Evolutionary conservation across 306 rosid genomes (phyloP), one percentile per base, ranked within the genome.

Genomic region (Bauhinia variegata): DNA sequence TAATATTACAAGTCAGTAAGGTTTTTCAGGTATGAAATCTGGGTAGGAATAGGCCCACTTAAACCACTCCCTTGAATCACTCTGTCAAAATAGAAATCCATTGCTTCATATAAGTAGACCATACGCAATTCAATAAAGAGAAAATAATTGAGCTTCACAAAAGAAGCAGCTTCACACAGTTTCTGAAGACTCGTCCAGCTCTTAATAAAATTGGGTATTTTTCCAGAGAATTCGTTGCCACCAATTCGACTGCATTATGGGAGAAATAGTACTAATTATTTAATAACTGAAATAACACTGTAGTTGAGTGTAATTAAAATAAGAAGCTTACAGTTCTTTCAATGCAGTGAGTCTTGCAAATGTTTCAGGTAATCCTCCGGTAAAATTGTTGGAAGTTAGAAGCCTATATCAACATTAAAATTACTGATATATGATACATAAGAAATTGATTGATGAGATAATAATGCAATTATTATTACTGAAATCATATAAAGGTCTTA

Each of bases 31-130:
- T 4, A 32, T 61, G 84, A 79, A 72, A 91, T 82, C 74, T 72
- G 79, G 5, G 50, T 11, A 71, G 95, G 96, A 82, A 90, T 82
- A 37, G 92, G 95, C 38, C 96, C 95, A n/a, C 59, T 85, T 77
- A 90, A 75, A 44, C 95, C 91, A 70, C 87, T 83, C 23, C 84
- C 96, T 60, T 77, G 89, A 65, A 89, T 79, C 11, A 31, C 61
- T 0, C 96, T 85, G n/a, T n/a, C n/a, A n/a, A n/a, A n/a, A n/a
- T n/a, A n/a, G n/a, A n/a, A n/a, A n/a, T n/a, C n/a, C n/a, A n/a
- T n/a, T n/a, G n/a, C n/a, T n/a, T n/a, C n/a, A n/a, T n/a, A n/a
- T 11, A 56, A 39, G 41, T 50, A 47, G 65, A 23, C 13, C 55
- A n/a, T 56, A 0, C 11, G 28, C n/a, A 18, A 6, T 38, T 65